Evolutionary conservation across 805 yeast genomes (phyloP), one percentile per base, ranked within the genome.

Genomic region (Wickerhamiella galacta): DNA sequence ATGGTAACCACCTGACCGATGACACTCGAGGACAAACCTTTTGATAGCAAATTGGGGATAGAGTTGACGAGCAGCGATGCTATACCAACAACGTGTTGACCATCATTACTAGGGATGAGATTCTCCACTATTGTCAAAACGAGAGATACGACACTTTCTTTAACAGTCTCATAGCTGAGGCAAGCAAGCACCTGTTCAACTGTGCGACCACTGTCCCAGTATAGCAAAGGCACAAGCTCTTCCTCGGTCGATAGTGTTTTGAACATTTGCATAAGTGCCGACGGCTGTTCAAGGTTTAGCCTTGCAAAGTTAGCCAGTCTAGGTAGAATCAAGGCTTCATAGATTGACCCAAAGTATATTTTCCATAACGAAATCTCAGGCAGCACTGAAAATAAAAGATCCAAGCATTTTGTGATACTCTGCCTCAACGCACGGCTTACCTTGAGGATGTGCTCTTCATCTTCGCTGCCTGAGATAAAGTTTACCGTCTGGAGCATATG

Each of bases 241-340:
- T 59, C 56, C 20, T 55, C 49, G 4, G 60, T 48, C 31, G 77
- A 58, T 72, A 93, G 68, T 6, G 66, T 56, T 5, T 70, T 53
- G 45, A 87, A 66, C 7, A 82, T 49, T 35, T 62, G 68, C 68
- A 85, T 57, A 28, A 87, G 50, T 0, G 93, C 66, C 0, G 95
- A 82, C 1, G 87, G 75, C 45, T 77, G 82, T 48, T 82, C 92
- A 20, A 76, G 58, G 50, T 87, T 90, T 45, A 78, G 93, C 25
- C 57, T 64, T 3, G 75, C 75, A 52, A 87, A 87, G 9, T 64
- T 58, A 1, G 39, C 59, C 43, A 90, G 59, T 46, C 92, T 68
- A 6, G 93, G 83, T 15, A 51, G 45, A 10, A 87, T 58, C 16
- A 82, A 59, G 16, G 58, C 48, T 3, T 53, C 49, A 46, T 68